Evolutionary conservation across 805 yeast genomes (phyloP), one percentile per base, ranked within the genome.

Genomic region (Cyberlindnera galapagoensis): DNA sequence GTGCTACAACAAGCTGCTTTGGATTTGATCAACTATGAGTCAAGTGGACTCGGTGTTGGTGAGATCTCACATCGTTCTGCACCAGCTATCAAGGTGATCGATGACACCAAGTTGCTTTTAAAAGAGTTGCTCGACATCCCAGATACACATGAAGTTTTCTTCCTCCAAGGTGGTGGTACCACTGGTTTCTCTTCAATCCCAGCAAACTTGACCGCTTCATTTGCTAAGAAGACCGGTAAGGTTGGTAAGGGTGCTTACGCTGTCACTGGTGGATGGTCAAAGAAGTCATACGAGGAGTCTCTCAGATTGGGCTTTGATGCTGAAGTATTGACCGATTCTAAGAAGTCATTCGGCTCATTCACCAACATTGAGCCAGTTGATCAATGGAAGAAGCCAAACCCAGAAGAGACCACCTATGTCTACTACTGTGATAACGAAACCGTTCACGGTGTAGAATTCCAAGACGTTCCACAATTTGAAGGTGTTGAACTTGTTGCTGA

Each of bases 81-180:
- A 35, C 82, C 83, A 19, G 98, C 96, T 18, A 68, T 70, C 18
- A 65, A 69, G 36, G 80, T 92, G 36, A 79, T 92, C 41, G 79
- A 86, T 42, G 72, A 72, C 42, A 76, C 97, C 26, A 86, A 84
- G 60, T 63, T 59, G 25, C 73, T 80, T 49, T 63, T 92, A 51
- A 64, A 51, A 24, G 62, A 82, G 51, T 62, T 92, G 34, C 60
- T 87, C 54, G 52, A 66, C 37, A 75, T 92, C 31, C 97, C 97
- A 20, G 94, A 84, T 39, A 80, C 94, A 20, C 94, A 92, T 56
- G 97, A 87, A 57, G 90, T 90, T 2, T 80, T 92, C 56, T 92
- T 90, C 63, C 60, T 90, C 62, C 99, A 92, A 65, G 97, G 98
- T 44, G 98, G 99, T 42, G 98, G 97, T 39, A 90, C 97, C 32